Evolutionary conservation across 805 yeast genomes (phyloP), one percentile per base, ranked within the genome.

Genomic region (Cyberlindnera galapagoensis): DNA sequence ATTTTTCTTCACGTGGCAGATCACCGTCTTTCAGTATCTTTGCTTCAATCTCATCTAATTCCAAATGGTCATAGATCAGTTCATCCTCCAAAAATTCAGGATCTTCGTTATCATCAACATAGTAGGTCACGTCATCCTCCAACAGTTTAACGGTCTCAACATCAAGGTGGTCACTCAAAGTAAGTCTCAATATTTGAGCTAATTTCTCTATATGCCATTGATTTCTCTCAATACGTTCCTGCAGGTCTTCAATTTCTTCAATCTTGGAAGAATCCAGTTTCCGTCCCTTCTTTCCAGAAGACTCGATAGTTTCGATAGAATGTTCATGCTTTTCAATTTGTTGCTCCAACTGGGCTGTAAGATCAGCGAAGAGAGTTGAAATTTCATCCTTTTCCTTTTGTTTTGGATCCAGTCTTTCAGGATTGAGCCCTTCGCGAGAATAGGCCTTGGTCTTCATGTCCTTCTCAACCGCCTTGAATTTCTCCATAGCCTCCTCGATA

Each of bases 71-170:
- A 58, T 90, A 92, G 39, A 90, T 74, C 10, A 85, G 87, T 47
- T 88, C 96, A 57, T 90, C 95, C 51, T 87, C 97, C 21, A 88
- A 80, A 56, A 87, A 90, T 49, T 88, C 95, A 5, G 78, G 88
- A 35, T 87, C 96, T 57, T 82, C 92, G 52, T 90, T 90, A 42
- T 86, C 82, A 46, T 92, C 97, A 19, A 92, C 92, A 56, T 85
- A 88, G 61, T 92, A 90, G 46, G 74, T 83, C 54, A 90, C 82
- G 56, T 90, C 97, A 33, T 90, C 97, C 52, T 80, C 78, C 36
- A 86, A 74, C 15, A 69, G 79, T 46, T 79, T 79, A 8, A 90
- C 75, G 31, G 74, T 71, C 13, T 82, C 94, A 3, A 87, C 80
- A 22, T 80, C 86, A 41, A 92, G 60, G 28, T 74, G 80, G 42